Base-by-base conservation (phyloP, 2,329 filamentous ascomycete species). In the Pyricularia pennisetigena region DNA sequence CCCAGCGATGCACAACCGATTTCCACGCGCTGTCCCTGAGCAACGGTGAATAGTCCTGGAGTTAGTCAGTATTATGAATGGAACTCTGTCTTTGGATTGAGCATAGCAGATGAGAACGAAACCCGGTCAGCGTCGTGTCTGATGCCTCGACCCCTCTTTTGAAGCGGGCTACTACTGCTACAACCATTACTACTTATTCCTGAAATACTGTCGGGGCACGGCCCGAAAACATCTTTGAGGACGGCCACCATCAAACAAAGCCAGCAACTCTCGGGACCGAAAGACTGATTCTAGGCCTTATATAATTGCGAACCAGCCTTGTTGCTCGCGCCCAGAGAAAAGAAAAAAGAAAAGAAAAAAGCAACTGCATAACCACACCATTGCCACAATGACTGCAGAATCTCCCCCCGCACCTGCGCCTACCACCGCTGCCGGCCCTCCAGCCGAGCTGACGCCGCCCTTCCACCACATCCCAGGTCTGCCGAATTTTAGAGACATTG, bases 401-500 rank as follows among this genome's bases (percentile, higher is more conserved):
- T 29, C 64, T 23, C 7, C n/a, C 57, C 23, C 57, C 23, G 57
- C 57, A 23, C 57, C 57, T 23, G 23, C 10, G 28, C 10, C 57
- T 24, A 61, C n/a, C n/a, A 23, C 23, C 23, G 24, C 57, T 16
- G 24, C 23, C 23, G 23, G 57, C 57, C 23, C 57, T 28, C 57
- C 57, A 61, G 57, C 57, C 57, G 57, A 61, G 16, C 78, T 77
- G 29, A 76, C 73, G 3, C 82, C 82, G 20, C 84, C 84, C 10
- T 87, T 86, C 72, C 72, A 82, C 69, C 68, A 74, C 67, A 79
- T 90, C 41, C 78, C 82, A 2, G 88, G 88, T 24, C 81, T 92
- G 49, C 81, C 81, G 70, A 92, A 93, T 78, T 88, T 92, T 74
- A 84, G 90, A 68, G 88, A 91, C 74, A 79, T 90, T 29, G 88